Percentiles rank a stretch among this genome's conserved stretches.
Evolutionary conservation across 2,329 filamentous ascomycete species (phyloP).

Genomic region (Aureobasidium vineae): DNA sequence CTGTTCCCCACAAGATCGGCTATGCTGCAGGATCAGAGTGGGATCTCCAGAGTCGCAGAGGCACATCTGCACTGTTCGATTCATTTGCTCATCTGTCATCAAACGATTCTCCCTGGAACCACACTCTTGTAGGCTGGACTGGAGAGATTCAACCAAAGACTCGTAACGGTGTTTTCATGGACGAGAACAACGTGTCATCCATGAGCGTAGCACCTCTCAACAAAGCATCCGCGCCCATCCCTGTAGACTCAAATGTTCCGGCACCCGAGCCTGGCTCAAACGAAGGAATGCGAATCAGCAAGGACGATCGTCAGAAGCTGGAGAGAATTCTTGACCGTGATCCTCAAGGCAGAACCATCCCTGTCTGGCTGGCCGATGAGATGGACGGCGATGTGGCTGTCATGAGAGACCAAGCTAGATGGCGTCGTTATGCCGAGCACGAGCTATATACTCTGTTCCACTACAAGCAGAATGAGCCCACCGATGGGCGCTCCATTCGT

Average conservation of each 20-base stretch:
- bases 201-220: conserved; percentile 58
- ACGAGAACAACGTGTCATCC: conserved; percentile 46
- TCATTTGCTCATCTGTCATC: conserved; percentile 86
- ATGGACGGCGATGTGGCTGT: conserved; percentile 66
- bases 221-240: conserved; percentile 75
- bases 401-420: conserved; percentile 78
- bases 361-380: conserved; percentile 86
- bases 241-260: conserved; percentile 60
- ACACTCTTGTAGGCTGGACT: conserved; percentile 92
- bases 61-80: conserved; percentile 89
- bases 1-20: conserved; percentile 60
- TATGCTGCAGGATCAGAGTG: conserved; percentile 55
- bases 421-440: conserved; percentile 87
- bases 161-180: conserved; percentile 31
- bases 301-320: conserved; percentile 67
- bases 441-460: conserved; percentile 92
- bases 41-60: conserved; percentile 72
- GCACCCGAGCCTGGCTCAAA: conserved; percentile 41
- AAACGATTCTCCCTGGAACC: conserved; percentile 80
- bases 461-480: conserved; percentile 92
- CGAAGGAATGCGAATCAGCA: conserved; percentile 69
- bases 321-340: conserved; percentile 72
- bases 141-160: conserved; percentile 59
- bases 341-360: conserved; percentile 73
- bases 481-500: conserved; percentile 76